Conservation (phyloP, 1,284 basidiomycete species). For the Ceratorhiza oryzae-sativae region DNA sequence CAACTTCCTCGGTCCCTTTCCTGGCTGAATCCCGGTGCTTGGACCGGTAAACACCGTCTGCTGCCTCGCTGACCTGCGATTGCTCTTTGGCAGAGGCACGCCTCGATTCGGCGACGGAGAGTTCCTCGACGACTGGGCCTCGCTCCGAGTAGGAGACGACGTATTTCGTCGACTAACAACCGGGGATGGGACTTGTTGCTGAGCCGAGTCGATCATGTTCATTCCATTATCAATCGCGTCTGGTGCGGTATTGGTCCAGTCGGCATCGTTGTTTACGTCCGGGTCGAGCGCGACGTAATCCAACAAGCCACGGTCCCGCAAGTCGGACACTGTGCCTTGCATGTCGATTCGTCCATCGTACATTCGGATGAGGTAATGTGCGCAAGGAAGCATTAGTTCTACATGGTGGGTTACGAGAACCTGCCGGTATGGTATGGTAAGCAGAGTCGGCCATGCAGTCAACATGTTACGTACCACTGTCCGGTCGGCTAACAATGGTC, state of each 20-base stretch:
- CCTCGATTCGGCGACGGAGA: slow-evolving; percentile 15
- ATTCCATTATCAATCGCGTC: slow-evolving; percentile 12
- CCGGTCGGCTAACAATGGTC: slow-evolving; percentile 67
- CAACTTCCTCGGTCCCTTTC: slow-evolving; percentile 67
- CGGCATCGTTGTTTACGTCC: slow-evolving; percentile 45
- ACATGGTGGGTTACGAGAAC: slow-evolving; percentile 78
- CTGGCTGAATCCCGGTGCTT: background rate
- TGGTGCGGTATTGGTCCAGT: background rate
- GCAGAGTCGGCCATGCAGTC: background rate
- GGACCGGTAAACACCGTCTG: slow-evolving; percentile 21
- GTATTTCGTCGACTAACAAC: background rate
- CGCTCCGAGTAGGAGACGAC: background rate
- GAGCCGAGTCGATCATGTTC: slow-evolving; percentile 34
- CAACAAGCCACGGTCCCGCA: slow-evolving; percentile 63
- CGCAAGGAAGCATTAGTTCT: slow-evolving; percentile 72
- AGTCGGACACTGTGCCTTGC: slow-evolving; percentile 67
- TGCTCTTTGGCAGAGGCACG: slow-evolving; percentile 4
- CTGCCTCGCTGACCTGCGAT: slow-evolving; percentile 49
- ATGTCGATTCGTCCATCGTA: slow-evolving; percentile 75
- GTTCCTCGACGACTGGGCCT: background rate
- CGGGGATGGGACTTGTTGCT: background rate
- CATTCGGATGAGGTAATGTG: slow-evolving; percentile 74
- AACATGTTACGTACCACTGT: slow-evolving; percentile 61
- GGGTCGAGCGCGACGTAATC: slow-evolving; percentile 55
- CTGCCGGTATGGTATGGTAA: slow-evolving; percentile 49